A percentile compares a stretch with the other conserved stretches of the same genome.
Conservation (phyloP, 768 basidiomycete species). For the Omphalotus guepiniiformis region DNA sequence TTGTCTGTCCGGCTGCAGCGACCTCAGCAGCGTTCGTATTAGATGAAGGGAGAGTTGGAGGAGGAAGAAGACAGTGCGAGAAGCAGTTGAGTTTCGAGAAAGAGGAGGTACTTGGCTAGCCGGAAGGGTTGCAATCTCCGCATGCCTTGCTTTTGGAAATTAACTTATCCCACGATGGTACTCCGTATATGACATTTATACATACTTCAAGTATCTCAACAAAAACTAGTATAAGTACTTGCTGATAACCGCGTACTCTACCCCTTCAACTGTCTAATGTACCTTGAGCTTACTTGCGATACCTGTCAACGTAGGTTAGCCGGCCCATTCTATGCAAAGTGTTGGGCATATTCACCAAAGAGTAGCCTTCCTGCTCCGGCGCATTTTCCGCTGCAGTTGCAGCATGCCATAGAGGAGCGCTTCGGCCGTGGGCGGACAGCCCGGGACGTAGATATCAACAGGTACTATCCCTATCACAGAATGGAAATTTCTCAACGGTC, state of each 20-base stretch:
- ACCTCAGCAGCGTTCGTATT: neutral
- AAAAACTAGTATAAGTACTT: neutral
- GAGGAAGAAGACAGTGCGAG: neutral
- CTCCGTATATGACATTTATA: neutral
- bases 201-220: neutral
- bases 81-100: neutral
- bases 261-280: neutral
- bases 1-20: neutral
- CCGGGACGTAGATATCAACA: slow-evolving; percentile 97
- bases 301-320: slow-evolving; percentile 31
- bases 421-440: slow-evolving; percentile 94
- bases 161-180: neutral
- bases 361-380: slow-evolving; percentile 79
- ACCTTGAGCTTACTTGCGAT: slow-evolving; percentile 53
- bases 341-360: slow-evolving; percentile 60
- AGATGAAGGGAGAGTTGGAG: too few species aligned
- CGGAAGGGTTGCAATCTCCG: too few species aligned
- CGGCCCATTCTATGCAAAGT: neutral
- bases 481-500: slow-evolving; percentile 8
- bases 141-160: neutral
- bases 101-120: neutral
- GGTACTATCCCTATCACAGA: slow-evolving; percentile 80
- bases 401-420: slow-evolving; percentile 96
- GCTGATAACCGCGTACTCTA: neutral
- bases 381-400: slow-evolving; percentile 95